These are phyloP conservation scores for Clarireedia homoeocarpa DNA, from an alignment of 2,329 filamentous ascomycete genomes.

Conservation along the genomic window DNA sequence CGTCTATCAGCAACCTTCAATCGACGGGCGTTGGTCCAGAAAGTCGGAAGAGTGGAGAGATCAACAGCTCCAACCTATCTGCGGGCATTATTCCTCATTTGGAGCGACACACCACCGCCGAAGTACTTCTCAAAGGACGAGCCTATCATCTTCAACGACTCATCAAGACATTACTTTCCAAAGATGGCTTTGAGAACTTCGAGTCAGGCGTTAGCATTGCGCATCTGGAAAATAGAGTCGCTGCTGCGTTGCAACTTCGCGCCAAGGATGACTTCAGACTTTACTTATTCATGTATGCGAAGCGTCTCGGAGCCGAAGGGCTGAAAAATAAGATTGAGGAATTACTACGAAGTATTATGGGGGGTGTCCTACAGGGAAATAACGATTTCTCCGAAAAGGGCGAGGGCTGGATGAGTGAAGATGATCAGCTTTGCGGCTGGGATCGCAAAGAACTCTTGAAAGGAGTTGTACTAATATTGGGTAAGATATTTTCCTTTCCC, in stretches of 20 bases:
- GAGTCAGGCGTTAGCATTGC: slow-evolving; percentile 88
- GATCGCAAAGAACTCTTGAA: slow-evolving; percentile 78
- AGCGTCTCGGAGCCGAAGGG: slow-evolving; percentile 86
- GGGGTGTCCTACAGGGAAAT: slow-evolving; percentile 58
- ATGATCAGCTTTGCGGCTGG: slow-evolving; percentile 81
- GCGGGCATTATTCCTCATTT: slow-evolving; percentile 89
- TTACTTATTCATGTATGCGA: slow-evolving; percentile 97
- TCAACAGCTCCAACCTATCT: slow-evolving; percentile 57
- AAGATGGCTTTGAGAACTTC: slow-evolving; percentile 86
- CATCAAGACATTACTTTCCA: slow-evolving; percentile 79
- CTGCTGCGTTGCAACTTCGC: slow-evolving; percentile 75
- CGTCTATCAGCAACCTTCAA: slow-evolving; percentile 73
- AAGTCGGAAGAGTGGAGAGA: slow-evolving; percentile 38
- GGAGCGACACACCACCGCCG: slow-evolving; percentile 89
- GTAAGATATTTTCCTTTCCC: slow-evolving; percentile 42
- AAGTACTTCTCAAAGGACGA: slow-evolving; percentile 83
- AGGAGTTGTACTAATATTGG: slow-evolving; percentile 86
- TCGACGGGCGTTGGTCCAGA: slow-evolving; percentile 58
- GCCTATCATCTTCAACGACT: slow-evolving; percentile 87
- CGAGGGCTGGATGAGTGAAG: slow-evolving; percentile 57
- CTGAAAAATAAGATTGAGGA: slow-evolving; percentile 87
- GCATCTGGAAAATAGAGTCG: slow-evolving; percentile 89
- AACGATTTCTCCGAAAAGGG: slow-evolving; percentile 35
- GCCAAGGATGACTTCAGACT: slow-evolving; percentile 88
- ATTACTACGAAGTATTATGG: slow-evolving; percentile 72